phyloP scores from a whole-genome alignment of 225 moss, liverwort and hornwort genomes.

The Anthoceros angustus region DNA sequence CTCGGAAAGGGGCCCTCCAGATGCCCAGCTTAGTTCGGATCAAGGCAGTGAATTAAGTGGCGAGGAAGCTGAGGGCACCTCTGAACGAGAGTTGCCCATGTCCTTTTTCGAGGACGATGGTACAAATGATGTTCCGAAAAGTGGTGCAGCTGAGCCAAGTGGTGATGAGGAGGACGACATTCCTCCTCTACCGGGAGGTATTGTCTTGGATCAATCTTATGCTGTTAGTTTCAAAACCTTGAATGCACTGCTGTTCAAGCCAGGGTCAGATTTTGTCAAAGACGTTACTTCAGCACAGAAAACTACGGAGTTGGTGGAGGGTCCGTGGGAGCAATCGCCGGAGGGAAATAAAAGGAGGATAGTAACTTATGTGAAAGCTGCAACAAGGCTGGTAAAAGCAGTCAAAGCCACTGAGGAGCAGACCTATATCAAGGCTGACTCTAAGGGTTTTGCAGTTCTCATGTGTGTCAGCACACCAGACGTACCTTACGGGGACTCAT shows the following conservation, averaged over 20 bases:
- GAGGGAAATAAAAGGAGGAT: conserved; percentile 38
- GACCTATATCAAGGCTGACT: conserved; percentile 52
- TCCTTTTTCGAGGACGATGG: conserved; percentile 80
- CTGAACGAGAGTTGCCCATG: conserved; percentile 29
- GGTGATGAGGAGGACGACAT: conserved; percentile 48
- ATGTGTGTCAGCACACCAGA: conserved; percentile 59
- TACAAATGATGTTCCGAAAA: conserved; percentile 18
- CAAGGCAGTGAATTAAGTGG: conserved; percentile 9
- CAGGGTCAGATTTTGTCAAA: conserved; percentile 43
- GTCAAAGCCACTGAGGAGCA: conserved; percentile 57
- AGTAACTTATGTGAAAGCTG: conserved; percentile 54
- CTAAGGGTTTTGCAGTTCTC: conserved; percentile 44
- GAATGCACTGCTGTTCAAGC: conserved; percentile 55
- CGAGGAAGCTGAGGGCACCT: conserved; percentile 31
- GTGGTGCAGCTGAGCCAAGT: conserved; percentile 24
- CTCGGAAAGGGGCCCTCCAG: conserved; percentile 1
- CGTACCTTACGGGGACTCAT: conserved; percentile 62
- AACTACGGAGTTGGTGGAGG: conserved; percentile 42
- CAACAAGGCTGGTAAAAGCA: conserved; percentile 53
- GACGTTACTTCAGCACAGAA: conserved; percentile 46
- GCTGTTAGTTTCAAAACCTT: conserved; percentile 63
- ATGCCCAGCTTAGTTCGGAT: neutral
- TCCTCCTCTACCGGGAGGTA: conserved; percentile 37
- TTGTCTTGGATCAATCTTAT: conserved; percentile 49
- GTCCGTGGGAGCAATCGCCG: conserved; percentile 57